Percentiles rank a stretch among this genome's conserved stretches.
phyloP scores from a whole-genome alignment of 331 rosid genomes.

The Malus hybrid region DNA sequence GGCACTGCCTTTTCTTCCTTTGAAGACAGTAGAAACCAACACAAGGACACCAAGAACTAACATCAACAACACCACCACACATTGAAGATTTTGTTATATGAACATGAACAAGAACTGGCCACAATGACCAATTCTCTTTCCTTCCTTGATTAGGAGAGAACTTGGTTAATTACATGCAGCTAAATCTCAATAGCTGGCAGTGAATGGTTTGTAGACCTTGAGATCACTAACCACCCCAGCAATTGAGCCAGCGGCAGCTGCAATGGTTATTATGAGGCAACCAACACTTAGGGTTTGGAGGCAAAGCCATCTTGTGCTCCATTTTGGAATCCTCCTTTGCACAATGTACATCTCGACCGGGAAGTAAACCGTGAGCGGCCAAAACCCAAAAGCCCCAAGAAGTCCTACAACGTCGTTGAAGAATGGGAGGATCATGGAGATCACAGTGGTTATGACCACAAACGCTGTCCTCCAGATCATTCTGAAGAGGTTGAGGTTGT shows the following conservation, averaged over 20 bases:
- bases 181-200: slow-evolving; percentile 24
- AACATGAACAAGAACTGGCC: slow-evolving; percentile 15
- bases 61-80: slow-evolving; percentile 16
- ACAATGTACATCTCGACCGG: slow-evolving; percentile 71
- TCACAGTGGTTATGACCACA: slow-evolving; percentile 38
- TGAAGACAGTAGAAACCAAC: background rate
- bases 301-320: slow-evolving; percentile 64
- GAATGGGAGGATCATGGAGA: slow-evolving; percentile 72
- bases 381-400: slow-evolving; percentile 74
- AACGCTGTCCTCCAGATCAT: slow-evolving; percentile 60
- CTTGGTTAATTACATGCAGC: background rate
- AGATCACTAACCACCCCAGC: slow-evolving; percentile 51
- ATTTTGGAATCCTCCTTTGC: slow-evolving; percentile 56
- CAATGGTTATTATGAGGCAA: slow-evolving; percentile 47
- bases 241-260: slow-evolving; percentile 56
- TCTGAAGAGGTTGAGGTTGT: slow-evolving; percentile 52
- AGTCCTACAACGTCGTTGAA: slow-evolving; percentile 70
- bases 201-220: slow-evolving; percentile 42
- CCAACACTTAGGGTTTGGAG: slow-evolving; percentile 46
- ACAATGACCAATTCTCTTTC: slow-evolving; percentile 10
- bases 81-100: slow-evolving; percentile 17
- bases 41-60: background rate
- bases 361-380: slow-evolving; percentile 71
- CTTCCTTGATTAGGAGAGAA: slow-evolving; percentile 1
- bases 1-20: background rate